A percentile compares a stretch with the other conserved stretches of the same genome.
phyloP scores from a whole-genome alignment of 306 rosid genomes.

The Corylus heterophylla region DNA sequence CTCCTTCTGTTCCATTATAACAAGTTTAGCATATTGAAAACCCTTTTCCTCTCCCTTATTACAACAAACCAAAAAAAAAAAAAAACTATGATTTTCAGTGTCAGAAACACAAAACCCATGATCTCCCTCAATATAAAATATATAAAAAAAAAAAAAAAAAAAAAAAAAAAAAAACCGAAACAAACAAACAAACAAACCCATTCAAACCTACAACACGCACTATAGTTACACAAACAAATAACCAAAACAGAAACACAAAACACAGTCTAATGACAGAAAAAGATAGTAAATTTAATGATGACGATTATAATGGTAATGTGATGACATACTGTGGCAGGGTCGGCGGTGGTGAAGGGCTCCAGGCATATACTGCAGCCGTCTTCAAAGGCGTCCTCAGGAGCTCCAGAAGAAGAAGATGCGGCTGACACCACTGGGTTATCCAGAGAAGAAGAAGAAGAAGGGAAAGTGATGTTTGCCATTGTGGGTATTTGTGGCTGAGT shows the following conservation, averaged over 20 bases:
- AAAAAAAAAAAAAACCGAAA: too few species aligned
- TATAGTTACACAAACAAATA: background rate
- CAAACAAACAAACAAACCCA: background rate
- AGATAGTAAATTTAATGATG: background rate
- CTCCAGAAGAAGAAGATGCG: slow-evolving; percentile 40
- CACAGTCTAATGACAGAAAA: background rate
- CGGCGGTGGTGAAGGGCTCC: slow-evolving; percentile 61
- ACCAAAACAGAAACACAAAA: background rate
- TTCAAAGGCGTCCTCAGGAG: slow-evolving; percentile 53
- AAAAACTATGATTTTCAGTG: background rate
- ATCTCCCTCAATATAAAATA: background rate
- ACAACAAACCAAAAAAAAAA: background rate
- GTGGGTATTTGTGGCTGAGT: slow-evolving; percentile 6
- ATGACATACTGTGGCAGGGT: slow-evolving; percentile 72
- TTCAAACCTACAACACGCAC: background rate
- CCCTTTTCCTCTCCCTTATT: background rate
- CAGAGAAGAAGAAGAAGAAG: slow-evolving; percentile 22
- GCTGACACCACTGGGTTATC: slow-evolving; percentile 35
- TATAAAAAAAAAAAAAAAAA: background rate
- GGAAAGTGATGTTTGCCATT: slow-evolving; percentile 48
- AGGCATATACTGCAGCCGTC: slow-evolving; percentile 90
- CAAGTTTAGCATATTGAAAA: background rate
- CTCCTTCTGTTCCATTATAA: background rate
- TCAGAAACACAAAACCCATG: background rate
- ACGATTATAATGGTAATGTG: background rate